phyloP scores from a whole-genome alignment of 331 rosid genomes.

The Pyracantha coccinea region DNA sequence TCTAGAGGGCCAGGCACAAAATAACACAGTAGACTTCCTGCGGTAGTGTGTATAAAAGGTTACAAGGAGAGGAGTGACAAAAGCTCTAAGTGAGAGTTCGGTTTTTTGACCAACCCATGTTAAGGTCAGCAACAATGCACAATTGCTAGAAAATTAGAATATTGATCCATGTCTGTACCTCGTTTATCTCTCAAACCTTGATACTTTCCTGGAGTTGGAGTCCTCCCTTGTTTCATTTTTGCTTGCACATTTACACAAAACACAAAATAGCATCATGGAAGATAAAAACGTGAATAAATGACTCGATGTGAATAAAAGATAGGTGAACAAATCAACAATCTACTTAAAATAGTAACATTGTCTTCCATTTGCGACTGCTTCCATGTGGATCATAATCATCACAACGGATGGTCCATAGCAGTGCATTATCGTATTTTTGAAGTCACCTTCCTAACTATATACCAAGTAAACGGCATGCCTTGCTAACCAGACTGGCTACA shows the following conservation, averaged over 20 bases:
- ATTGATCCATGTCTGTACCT: constrained; percentile 17
- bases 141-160: neutral
- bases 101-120: neutral
- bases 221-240: constrained; percentile 40
- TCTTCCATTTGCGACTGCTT: neutral
- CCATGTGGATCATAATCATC: neutral
- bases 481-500: neutral
- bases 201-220: constrained; percentile 42
- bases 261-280: constrained; percentile 5
- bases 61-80: neutral
- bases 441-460: constrained; percentile 1
- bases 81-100: neutral
- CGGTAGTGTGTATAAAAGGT: neutral
- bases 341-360: neutral
- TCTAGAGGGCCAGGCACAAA: neutral
- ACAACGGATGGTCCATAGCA: neutral
- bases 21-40: neutral
- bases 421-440: neutral
- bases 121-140: neutral
- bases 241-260: constrained; percentile 30
- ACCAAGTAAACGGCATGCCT: constrained; percentile 2
- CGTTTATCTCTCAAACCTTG: constrained; percentile 31
- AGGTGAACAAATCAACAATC: neutral
- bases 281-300: neutral
- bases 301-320: neutral